A percentile compares a stretch with the other conserved stretches of the same genome.
Conservation (phyloP, 192 early-diverging fungal species). For the Linnemannia hyalina region DNA sequence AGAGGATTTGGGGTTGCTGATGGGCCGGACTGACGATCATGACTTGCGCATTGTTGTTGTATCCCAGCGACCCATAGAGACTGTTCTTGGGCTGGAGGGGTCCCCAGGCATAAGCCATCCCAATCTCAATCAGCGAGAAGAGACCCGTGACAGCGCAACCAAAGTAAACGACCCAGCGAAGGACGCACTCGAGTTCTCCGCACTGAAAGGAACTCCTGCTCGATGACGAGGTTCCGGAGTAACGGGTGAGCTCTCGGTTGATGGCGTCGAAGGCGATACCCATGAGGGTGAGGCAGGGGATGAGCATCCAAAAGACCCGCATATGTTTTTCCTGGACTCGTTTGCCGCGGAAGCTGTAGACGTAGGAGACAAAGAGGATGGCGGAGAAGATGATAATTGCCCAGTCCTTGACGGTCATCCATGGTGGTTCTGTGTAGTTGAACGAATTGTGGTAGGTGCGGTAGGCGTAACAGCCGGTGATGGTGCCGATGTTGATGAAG, state of each 20-base stretch:
- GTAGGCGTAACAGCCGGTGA: not conserved
- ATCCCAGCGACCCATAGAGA: not conserved
- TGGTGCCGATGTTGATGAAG: not conserved
- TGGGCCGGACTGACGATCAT: not conserved
- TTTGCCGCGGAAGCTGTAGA: not conserved
- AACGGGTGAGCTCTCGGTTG: not conserved
- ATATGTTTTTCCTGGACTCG: not conserved
- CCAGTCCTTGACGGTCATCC: not conserved
- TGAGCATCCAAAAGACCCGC: constrained; percentile 7
- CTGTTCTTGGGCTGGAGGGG: not conserved
- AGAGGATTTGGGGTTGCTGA: not conserved
- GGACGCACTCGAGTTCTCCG: not conserved
- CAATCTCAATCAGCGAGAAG: not conserved
- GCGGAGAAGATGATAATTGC: not conserved
- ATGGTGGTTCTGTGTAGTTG: not conserved
- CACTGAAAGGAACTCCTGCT: not conserved
- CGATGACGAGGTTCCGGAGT: too few species aligned
- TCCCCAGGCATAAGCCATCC: not conserved
- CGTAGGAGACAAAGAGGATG: not conserved
- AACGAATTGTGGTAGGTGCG: not conserved
- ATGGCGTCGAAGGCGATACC: not conserved
- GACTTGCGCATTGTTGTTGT: not conserved
- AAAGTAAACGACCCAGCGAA: not conserved
- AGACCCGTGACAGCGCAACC: not conserved
- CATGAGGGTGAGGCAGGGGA: not conserved